A percentile compares a stretch with the other conserved stretches of the same genome.
Conservation (phyloP, 805 yeast species). For the Starmerella khaoyaiensis region DNA sequence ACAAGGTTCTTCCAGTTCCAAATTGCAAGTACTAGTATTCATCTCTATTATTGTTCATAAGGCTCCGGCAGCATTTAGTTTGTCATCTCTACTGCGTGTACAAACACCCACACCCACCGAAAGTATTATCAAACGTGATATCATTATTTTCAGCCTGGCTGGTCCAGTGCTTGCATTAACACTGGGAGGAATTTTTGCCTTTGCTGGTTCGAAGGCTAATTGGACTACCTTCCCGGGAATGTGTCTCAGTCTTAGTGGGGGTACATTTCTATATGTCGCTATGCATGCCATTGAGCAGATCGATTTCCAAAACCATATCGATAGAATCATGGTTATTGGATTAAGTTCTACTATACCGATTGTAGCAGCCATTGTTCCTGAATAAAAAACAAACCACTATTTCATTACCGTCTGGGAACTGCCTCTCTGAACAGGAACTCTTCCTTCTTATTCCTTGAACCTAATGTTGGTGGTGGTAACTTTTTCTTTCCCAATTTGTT, state of each 20-base stretch:
- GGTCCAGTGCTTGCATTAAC: conserved; percentile 50
- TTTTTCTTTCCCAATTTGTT: conserved; percentile 11
- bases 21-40: conserved; percentile 37
- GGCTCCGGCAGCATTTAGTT: conserved; percentile 61
- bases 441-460: conserved; percentile 18
- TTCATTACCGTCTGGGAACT: conserved; percentile 12
- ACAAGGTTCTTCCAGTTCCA: conserved; percentile 31
- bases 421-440: conserved; percentile 22
- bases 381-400: background rate
- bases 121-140: conserved; percentile 29
- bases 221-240: conserved; percentile 34
- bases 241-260: conserved; percentile 51
- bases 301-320: background rate
- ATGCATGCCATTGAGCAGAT: conserved; percentile 36
- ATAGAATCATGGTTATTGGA: background rate
- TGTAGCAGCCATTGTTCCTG: conserved; percentile 18
- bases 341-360: conserved; percentile 17
- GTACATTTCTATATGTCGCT: conserved; percentile 61
- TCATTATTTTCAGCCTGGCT: conserved; percentile 42
- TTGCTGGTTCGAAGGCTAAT: conserved; percentile 1
- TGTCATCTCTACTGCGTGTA: conserved; percentile 38
- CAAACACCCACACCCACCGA: conserved; percentile 22
- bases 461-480: conserved; percentile 23
- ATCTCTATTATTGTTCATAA: conserved; percentile 56
- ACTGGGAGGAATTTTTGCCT: conserved; percentile 33